Conservation (phyloP, 2,329 filamentous ascomycete genomes). For the Lachnellula arida region DNA sequence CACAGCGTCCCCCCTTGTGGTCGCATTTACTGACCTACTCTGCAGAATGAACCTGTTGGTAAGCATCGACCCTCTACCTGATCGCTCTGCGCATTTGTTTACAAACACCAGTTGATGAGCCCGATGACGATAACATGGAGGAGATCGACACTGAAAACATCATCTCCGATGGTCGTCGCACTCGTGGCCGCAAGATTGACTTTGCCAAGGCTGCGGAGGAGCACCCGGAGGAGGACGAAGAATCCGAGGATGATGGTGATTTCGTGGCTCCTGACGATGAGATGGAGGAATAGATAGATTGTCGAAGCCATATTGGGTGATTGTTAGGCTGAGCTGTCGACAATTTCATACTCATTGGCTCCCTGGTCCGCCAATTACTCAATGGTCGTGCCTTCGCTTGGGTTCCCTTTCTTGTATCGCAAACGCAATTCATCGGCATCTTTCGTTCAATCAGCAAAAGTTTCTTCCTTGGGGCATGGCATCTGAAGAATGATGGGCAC, state of each 20-base stretch:
- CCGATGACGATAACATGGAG: slow-evolving; percentile 78
- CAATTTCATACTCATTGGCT: slow-evolving; percentile 9
- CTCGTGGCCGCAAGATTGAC: slow-evolving; percentile 88
- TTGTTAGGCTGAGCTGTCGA: slow-evolving; percentile 8
- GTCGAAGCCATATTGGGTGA: slow-evolving; percentile 8
- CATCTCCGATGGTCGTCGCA: slow-evolving; percentile 71
- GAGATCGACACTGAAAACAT: slow-evolving; percentile 92
- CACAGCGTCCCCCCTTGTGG: neutral
- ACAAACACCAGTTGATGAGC: slow-evolving; percentile 53
- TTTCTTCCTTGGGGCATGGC: slow-evolving; percentile 14
- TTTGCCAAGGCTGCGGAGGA: slow-evolving; percentile 86
- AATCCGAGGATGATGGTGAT: slow-evolving; percentile 67
- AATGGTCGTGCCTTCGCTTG: slow-evolving; percentile 7
- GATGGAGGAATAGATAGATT: slow-evolving; percentile 54
- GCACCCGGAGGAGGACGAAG: slow-evolving; percentile 68
- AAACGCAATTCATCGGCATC: slow-evolving; percentile 4
- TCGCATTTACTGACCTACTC: slow-evolving; percentile 8
- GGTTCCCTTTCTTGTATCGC: slow-evolving; percentile 11
- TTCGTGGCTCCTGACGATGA: slow-evolving; percentile 63
- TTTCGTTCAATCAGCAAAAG: slow-evolving; percentile 18
- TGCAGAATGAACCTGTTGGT: slow-evolving; percentile 23
- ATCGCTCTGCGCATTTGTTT: slow-evolving; percentile 19
- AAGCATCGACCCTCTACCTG: slow-evolving; percentile 14
- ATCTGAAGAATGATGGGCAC: slow-evolving; percentile 20
- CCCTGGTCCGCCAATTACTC: slow-evolving; percentile 4